Evolutionary conservation across 2,329 filamentous ascomycete species (phyloP).

Genomic region (Penicillium brasilianum): DNA sequence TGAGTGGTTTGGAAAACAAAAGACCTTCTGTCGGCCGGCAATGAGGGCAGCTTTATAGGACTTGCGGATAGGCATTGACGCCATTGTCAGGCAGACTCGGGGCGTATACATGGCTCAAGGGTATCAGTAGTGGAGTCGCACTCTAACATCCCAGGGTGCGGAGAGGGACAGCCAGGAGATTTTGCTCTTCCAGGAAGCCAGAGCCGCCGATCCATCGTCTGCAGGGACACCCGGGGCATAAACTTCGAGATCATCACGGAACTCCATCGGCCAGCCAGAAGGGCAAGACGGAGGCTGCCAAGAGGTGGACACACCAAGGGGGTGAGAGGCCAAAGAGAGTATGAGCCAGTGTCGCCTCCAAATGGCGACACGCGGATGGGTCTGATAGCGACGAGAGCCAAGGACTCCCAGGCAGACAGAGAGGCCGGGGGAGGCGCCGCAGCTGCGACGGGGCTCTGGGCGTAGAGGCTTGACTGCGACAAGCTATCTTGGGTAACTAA

Average conservation of each 20-base stretch:
- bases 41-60: slow-evolving; percentile 33
- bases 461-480: slow-evolving; percentile 27
- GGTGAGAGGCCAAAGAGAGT: slow-evolving; percentile 9
- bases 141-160: slow-evolving; percentile 19
- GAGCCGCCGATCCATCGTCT: slow-evolving; percentile 26
- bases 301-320: slow-evolving; percentile 5
- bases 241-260: slow-evolving; percentile 28
- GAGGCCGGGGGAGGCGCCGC: slow-evolving; percentile 14
- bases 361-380: slow-evolving; percentile 3
- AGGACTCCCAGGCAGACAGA: slow-evolving; percentile 7
- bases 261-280: slow-evolving; percentile 31
- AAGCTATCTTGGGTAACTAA: slow-evolving; percentile 21
- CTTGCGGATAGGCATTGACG: slow-evolving; percentile 6
- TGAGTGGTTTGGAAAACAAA: slow-evolving; percentile 11
- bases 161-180: slow-evolving; percentile 22
- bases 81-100: not conserved
- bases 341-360: slow-evolving; percentile 17
- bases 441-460: slow-evolving; percentile 6
- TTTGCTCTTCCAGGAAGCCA: slow-evolving; percentile 30
- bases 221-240: slow-evolving; percentile 12
- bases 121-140: slow-evolving; percentile 3
- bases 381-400: slow-evolving; percentile 15
- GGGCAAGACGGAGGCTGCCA: slow-evolving; percentile 24
- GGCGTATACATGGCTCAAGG: not conserved
- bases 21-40: slow-evolving; percentile 11